A percentile compares a stretch with the other conserved stretches of the same genome.
Conservation (phyloP, 805 yeast species). For the Yarrowia alimentaria region DNA sequence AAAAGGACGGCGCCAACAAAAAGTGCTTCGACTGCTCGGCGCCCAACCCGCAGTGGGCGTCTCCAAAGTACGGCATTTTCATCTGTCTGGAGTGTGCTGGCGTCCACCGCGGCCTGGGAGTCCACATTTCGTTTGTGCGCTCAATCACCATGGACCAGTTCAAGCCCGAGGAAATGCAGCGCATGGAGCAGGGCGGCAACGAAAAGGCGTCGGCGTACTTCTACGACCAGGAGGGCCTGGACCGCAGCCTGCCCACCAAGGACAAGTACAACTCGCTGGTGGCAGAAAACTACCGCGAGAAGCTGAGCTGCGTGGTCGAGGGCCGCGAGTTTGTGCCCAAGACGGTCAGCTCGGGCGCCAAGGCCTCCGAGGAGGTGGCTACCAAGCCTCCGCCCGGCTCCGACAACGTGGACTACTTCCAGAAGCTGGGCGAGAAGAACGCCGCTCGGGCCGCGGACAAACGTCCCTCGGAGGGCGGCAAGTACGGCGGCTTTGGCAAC, state of each 20-base stretch:
- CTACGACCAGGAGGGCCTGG: constrained; percentile 70
- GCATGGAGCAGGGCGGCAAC: constrained; percentile 96
- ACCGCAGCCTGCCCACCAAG: constrained; percentile 59
- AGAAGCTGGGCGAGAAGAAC: constrained; percentile 71
- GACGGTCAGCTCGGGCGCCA: constrained; percentile 2
- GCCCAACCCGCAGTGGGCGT: constrained; percentile 99
- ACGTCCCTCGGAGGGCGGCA: constrained; percentile 94
- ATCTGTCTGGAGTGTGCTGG: constrained; percentile 99
- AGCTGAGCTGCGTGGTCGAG: constrained; percentile 70
- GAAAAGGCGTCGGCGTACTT: constrained; percentile 66
- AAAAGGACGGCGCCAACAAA: constrained; percentile 78
- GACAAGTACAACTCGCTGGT: constrained; percentile 81
- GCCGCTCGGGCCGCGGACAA: constrained; percentile 68
- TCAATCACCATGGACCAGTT: constrained; percentile 98
- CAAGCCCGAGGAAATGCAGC: constrained; percentile 81
- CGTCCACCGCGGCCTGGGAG: constrained; percentile 87
- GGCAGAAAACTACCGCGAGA: constrained; percentile 91
- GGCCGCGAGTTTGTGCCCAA: constrained; percentile 56
- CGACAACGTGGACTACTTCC: constrained; percentile 82
- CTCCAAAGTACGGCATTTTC: constrained; percentile 95
- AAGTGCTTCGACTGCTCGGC: constrained; percentile 92
- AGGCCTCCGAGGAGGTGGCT: constrained; percentile 15
- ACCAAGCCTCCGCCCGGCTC: constrained; percentile 44
- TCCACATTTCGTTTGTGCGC: constrained; percentile 93
- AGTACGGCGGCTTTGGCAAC: constrained; percentile 42